phyloP scores from a whole-genome alignment of 768 basidiomycete species.

The Lactarius evosmus region DNA sequence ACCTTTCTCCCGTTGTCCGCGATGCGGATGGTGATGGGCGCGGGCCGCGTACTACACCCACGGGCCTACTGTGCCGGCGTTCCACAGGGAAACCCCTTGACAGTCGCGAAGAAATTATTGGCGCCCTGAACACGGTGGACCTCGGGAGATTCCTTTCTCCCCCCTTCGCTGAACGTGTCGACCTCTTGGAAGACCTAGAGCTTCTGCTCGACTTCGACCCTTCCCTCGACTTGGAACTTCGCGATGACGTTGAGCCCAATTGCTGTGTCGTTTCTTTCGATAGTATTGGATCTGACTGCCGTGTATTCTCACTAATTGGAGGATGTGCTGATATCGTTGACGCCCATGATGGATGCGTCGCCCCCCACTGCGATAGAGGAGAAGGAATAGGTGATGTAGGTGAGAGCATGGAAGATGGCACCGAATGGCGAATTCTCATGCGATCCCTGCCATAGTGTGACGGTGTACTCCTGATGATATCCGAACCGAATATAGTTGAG shows the following conservation, averaged over 20 bases:
- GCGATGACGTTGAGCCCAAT: background rate
- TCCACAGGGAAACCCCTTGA: background rate
- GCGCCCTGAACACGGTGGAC: background rate
- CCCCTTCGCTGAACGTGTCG: constrained; percentile 10
- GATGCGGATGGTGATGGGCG: constrained; percentile 13
- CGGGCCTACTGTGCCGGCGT: background rate
- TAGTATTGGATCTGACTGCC: background rate
- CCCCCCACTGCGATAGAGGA: background rate
- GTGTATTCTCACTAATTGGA: background rate
- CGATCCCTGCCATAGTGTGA: constrained; percentile 11
- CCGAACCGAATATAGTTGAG: constrained; percentile 33
- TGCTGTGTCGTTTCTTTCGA: background rate
- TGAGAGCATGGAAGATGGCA: background rate
- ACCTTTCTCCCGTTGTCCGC: background rate
- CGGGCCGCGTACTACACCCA: constrained; percentile 13
- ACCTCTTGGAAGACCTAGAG: constrained; percentile 12
- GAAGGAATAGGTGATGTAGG: constrained; percentile 2
- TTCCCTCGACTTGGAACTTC: constrained; percentile 7
- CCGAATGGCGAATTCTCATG: constrained; percentile 13
- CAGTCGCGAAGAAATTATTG: background rate
- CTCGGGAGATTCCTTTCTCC: background rate
- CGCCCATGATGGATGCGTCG: constrained; percentile 8
- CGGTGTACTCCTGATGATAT: constrained; percentile 31
- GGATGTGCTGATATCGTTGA: constrained; percentile 5
- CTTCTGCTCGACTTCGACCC: constrained; percentile 16